These are phyloP conservation scores for Cystobasidiopsis lactophilus DNA, from an alignment of 768 basidiomycete genomes.

Conservation along the genomic window DNA sequence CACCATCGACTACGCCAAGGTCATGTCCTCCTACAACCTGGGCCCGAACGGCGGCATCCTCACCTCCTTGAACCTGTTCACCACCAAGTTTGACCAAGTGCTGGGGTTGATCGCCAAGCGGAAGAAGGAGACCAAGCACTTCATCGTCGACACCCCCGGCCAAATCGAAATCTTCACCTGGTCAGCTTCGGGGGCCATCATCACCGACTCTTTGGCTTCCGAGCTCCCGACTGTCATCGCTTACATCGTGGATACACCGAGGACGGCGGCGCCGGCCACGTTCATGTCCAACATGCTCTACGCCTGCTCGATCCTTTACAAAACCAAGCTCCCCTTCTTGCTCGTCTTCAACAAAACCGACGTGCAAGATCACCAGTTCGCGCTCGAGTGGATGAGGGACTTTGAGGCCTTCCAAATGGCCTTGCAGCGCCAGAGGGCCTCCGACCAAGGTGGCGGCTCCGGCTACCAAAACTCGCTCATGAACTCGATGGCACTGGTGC, in stretches of 20 bases:
- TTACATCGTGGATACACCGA: constrained; percentile 90
- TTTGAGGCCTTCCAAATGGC: constrained; percentile 89
- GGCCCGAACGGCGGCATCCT: constrained; percentile 96
- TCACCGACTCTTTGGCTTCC: constrained; percentile 87
- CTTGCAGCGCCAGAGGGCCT: constrained; percentile 41
- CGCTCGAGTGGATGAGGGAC: constrained; percentile 93
- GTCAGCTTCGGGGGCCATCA: constrained; percentile 96
- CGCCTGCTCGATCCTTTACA: constrained; percentile 95
- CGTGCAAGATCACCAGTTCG: constrained; percentile 69
- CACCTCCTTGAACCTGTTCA: constrained; percentile 90
- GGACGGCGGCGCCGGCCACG: constrained; percentile 68
- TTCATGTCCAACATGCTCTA: constrained; percentile 99
- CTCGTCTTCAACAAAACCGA: constrained; percentile 98
- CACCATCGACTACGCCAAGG: constrained; percentile 88
- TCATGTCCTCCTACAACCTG: constrained; percentile 99
- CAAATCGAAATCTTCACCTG: constrained; percentile 99
- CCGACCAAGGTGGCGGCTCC: constrained; percentile 42
- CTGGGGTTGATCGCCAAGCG: constrained; percentile 74
- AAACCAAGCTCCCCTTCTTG: constrained; percentile 90
- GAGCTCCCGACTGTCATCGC: constrained; percentile 84
- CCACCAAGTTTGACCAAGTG: constrained; percentile 97
- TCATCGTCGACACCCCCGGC: constrained; percentile 89
- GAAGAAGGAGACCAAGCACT: constrained; percentile 71
- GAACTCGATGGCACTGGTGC: constrained; percentile 94
- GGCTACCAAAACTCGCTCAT: constrained; percentile 97